Base-by-base conservation (phyloP, 768 basidiomycete genomes). In the Mycena crocata region DNA sequence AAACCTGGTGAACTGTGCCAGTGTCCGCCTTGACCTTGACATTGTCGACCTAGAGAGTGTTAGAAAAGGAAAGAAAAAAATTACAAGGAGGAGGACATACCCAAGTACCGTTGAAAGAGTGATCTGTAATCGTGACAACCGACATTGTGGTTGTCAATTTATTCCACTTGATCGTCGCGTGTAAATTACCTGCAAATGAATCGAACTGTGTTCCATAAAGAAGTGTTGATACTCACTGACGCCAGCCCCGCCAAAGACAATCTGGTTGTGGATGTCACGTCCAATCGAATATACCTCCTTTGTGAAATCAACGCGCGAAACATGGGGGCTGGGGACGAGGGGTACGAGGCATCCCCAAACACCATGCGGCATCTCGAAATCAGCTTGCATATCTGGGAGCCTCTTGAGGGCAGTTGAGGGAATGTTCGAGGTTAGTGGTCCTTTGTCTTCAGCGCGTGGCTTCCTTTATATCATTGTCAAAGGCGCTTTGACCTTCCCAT, bases 91-190 rank as follows among this genome's bases (percentile, higher is more conserved):
- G 24, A 46, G 40, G 1, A 75, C 78, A 46, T 70, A 80, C 81
- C 60, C 75, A 86, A 26, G 87, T 86, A 3, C 86, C 86, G 59
- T 87, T 88, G 57, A 78, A 81, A 39, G 81, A 83, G 23, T 45
- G 54, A 71, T 85, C 83, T 2, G 67, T 71, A 23, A 85, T 74
- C 32, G 67, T 75, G 39, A 84, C 75, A 4, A 73, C 73, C 0
- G 80, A 73, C 34, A 67, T 68, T 14, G 52, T 32, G 28, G 73
- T 72, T 39, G 15, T 40, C 44, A 39, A 54, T 73, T 76, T 40
- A 71, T 72, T 50, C 80, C 81, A 64, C 26, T 40, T 19, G 0
- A 70, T 57, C n/a, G 40, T 64, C 24, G 69, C 65, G 40, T 70
- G 69, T 21, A 5, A 21, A 0, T 37, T 42, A 40, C 69, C 69